These are phyloP conservation scores for Nannizziopsis arthrosporioides DNA, from an alignment of 2,329 filamentous ascomycete species.

Conservation along the genomic window DNA sequence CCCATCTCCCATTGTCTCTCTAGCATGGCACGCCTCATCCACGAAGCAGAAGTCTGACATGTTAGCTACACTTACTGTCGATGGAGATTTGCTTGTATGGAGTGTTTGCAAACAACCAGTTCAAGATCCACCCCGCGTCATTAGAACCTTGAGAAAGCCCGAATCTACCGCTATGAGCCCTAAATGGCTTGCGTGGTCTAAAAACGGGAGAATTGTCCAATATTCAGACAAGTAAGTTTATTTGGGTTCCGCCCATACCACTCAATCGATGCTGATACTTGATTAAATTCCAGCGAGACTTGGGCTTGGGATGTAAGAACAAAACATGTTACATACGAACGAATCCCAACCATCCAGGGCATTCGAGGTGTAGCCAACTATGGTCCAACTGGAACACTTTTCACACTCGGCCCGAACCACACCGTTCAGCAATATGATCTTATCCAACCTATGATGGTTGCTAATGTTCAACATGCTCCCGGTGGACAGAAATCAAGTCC, in stretches of 20 bases:
- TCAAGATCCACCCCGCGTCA: constrained; percentile 70
- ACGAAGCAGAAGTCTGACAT: constrained; percentile 95
- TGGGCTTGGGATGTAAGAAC: constrained; percentile 94
- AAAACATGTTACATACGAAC: constrained; percentile 88
- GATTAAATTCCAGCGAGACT: constrained; percentile 53
- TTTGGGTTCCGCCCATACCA: background rate
- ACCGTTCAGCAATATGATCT: constrained; percentile 93
- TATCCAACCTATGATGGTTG: constrained; percentile 71
- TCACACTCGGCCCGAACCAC: constrained; percentile 77
- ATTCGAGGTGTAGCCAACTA: constrained; percentile 76
- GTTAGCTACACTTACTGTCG: constrained; percentile 82
- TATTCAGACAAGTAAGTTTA: constrained; percentile 71
- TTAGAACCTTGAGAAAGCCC: constrained; percentile 69
- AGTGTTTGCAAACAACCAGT: constrained; percentile 74
- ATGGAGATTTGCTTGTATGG: constrained; percentile 91
- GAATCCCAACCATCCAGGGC: constrained; percentile 71
- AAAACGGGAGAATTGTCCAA: constrained; percentile 91
- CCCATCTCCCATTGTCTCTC: constrained; percentile 73
- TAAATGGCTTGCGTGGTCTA: constrained; percentile 98
- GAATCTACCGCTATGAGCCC: constrained; percentile 63
- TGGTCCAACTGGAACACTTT: constrained; percentile 79
- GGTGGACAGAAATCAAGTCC: constrained; percentile 68
- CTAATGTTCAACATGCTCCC: constrained; percentile 76
- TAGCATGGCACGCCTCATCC: constrained; percentile 94
- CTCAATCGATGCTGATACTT: background rate